Conservation (phyloP, 371 early-diverging fungal species). For the Amoeboaphelidium occidentale region DNA sequence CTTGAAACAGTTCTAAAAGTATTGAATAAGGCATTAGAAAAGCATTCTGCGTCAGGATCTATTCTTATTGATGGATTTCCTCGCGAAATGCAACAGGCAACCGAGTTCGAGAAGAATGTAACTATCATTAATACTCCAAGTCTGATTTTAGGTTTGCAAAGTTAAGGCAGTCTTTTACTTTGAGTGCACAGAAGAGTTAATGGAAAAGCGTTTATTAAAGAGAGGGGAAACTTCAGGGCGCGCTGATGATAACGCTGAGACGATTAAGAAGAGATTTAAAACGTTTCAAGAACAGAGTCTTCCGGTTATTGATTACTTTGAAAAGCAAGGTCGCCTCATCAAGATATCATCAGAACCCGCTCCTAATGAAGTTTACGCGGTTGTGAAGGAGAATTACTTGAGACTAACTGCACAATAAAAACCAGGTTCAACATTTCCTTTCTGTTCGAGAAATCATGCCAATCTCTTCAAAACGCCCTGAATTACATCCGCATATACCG, state of each 20-base stretch:
- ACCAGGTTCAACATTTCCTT: no score
- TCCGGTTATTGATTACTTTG: constrained; percentile 23
- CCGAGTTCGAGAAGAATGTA: constrained; percentile 7
- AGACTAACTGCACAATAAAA: no score
- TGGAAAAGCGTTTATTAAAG: constrained; percentile 23
- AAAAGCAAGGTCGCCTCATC: no score
- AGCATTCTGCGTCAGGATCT: constrained; percentile 1
- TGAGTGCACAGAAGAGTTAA: constrained; percentile 18
- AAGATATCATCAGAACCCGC: no score
- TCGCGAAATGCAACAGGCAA: constrained; percentile 8
- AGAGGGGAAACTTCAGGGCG: constrained; percentile 28
- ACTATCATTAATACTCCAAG: no score
- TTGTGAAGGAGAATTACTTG: no score
- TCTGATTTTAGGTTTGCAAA: constrained; percentile 7
- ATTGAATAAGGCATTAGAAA: not conserved
- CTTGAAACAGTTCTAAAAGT: constrained; percentile 9
- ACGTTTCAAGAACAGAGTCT: constrained; percentile 16
- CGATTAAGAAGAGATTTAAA: constrained; percentile 24
- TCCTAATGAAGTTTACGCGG: no score
- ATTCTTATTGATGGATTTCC: constrained; percentile 12
- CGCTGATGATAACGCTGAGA: constrained; percentile 27
- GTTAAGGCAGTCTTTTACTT: constrained; percentile 21
- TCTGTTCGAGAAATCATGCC: no score
- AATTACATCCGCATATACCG: no score
- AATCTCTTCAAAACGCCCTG: no score